phyloP scores from a whole-genome alignment of 495 filamentous ascomycete species.

The Penicillium alfredii region DNA sequence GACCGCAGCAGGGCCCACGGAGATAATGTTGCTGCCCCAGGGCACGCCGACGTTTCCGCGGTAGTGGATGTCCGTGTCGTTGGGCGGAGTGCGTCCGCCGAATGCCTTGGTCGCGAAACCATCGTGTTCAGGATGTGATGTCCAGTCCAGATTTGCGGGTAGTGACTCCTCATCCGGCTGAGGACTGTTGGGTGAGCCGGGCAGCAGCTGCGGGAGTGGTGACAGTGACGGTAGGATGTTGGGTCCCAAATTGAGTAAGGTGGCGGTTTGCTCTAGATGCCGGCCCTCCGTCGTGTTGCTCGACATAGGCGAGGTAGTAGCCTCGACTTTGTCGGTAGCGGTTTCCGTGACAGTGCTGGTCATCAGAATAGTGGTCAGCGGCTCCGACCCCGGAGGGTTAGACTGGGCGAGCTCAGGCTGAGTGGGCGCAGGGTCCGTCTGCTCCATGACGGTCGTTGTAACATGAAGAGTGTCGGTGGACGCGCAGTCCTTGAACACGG shows the following conservation, averaged over 20 bases:
- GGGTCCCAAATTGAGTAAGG: neutral
- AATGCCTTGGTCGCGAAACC: slow-evolving; percentile 23
- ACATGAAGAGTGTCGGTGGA: slow-evolving; percentile 10
- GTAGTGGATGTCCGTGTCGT: slow-evolving; percentile 29
- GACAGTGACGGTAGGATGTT: slow-evolving; percentile 1
- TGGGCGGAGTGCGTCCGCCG: slow-evolving; percentile 22
- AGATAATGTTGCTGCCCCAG: slow-evolving; percentile 50
- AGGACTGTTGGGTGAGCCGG: slow-evolving; percentile 7
- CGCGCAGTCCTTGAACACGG: slow-evolving; percentile 17
- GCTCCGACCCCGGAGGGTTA: neutral
- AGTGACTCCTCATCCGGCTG: slow-evolving; percentile 1
- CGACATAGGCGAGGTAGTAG: neutral
- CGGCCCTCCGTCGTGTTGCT: neutral
- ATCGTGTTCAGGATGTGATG: slow-evolving; percentile 16
- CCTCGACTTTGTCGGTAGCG: neutral
- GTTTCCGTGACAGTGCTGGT: slow-evolving; percentile 10
- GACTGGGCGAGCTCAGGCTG: neutral
- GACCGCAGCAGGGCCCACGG: slow-evolving; percentile 29
- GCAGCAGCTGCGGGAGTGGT: slow-evolving; percentile 6
- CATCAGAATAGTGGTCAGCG: slow-evolving; percentile 11
- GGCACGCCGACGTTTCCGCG: slow-evolving; percentile 46
- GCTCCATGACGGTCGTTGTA: slow-evolving; percentile 9
- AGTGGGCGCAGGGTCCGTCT: neutral
- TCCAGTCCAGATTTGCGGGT: slow-evolving; percentile 21
- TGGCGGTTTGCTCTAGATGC: neutral